These are phyloP conservation scores for Sphagnum contortum DNA, from an alignment of 225 moss, liverwort and hornwort species.

Conservation along the genomic window DNA sequence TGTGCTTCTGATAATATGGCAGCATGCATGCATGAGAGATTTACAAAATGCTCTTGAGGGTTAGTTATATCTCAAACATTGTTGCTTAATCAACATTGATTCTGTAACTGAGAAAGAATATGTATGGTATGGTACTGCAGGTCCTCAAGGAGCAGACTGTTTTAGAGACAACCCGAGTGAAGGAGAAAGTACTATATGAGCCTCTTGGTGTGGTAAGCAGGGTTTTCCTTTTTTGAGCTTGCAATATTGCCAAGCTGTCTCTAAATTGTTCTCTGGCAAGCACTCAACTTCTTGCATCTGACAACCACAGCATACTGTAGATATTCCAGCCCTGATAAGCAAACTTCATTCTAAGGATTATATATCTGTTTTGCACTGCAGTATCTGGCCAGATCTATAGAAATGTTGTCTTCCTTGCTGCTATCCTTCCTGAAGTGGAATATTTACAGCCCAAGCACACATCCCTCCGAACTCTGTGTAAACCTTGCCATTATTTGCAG, in stretches of 20 bases:
- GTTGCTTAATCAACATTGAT: not conserved
- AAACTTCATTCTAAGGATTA: too few species aligned
- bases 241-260: not conserved
- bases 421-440: too few species aligned
- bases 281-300: too few species aligned
- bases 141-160: conserved; percentile 62
- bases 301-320: too few species aligned
- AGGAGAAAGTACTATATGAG: conserved; percentile 85
- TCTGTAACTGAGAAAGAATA: not conserved
- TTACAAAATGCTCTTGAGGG: too few species aligned
- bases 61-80: too few species aligned
- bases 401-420: too few species aligned
- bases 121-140: conserved; percentile 5
- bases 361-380: too few species aligned
- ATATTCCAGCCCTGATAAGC: too few species aligned
- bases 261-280: not conserved
- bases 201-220: conserved; percentile 62
- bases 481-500: not conserved
- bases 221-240: conserved; percentile 6
- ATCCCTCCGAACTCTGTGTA: not conserved
- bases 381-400: too few species aligned
- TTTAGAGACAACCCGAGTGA: conserved; percentile 51
- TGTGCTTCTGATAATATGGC: not conserved
- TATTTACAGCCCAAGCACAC: not conserved
- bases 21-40: not conserved